Conservation (phyloP, 352 stramenopile genomes). For the Globisporangium cederbergense region DNA sequence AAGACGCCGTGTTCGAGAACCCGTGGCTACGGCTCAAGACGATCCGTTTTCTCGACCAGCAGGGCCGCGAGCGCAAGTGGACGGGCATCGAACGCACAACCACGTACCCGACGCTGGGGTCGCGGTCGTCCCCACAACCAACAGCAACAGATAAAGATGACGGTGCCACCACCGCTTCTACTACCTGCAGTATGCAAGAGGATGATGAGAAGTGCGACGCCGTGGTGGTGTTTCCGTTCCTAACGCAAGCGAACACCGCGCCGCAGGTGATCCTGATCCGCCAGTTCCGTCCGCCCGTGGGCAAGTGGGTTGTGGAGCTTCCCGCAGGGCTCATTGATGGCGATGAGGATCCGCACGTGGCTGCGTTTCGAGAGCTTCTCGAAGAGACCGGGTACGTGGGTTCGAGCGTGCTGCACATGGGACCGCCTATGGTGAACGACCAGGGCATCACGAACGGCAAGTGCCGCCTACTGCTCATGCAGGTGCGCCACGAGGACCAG, state of each 20-base stretch:
- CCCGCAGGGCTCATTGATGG: slow-evolving; percentile 90
- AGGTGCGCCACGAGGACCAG: slow-evolving; percentile 48
- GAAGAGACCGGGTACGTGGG: slow-evolving; percentile 88
- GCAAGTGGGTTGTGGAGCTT: slow-evolving; percentile 87
- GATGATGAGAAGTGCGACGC: slow-evolving; percentile 40
- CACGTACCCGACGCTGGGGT: slow-evolving; percentile 35
- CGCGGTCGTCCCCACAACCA: neutral
- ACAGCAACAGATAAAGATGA: neutral
- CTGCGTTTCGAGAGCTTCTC: slow-evolving; percentile 78
- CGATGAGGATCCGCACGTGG: slow-evolving; percentile 63
- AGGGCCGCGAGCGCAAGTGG: slow-evolving; percentile 49
- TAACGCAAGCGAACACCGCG: slow-evolving; percentile 29
- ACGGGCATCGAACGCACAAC: slow-evolving; percentile 66
- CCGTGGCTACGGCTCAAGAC: slow-evolving; percentile 49
- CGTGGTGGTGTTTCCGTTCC: slow-evolving; percentile 73
- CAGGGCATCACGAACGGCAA: slow-evolving; percentile 76
- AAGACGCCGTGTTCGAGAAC: slow-evolving; percentile 65
- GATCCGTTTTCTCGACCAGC: slow-evolving; percentile 59
- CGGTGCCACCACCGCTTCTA: neutral
- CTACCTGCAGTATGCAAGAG: neutral
- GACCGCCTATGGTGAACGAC: slow-evolving; percentile 78
- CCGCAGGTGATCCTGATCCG: slow-evolving; percentile 77
- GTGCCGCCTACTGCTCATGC: slow-evolving; percentile 59
- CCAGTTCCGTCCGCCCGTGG: slow-evolving; percentile 88
- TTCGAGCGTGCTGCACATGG: slow-evolving; percentile 36